Evolutionary conservation across 2,329 filamentous ascomycete genomes (phyloP), one percentile per base, ranked within the genome.

Genomic region (Lasiodiplodia gonubiensis): DNA sequence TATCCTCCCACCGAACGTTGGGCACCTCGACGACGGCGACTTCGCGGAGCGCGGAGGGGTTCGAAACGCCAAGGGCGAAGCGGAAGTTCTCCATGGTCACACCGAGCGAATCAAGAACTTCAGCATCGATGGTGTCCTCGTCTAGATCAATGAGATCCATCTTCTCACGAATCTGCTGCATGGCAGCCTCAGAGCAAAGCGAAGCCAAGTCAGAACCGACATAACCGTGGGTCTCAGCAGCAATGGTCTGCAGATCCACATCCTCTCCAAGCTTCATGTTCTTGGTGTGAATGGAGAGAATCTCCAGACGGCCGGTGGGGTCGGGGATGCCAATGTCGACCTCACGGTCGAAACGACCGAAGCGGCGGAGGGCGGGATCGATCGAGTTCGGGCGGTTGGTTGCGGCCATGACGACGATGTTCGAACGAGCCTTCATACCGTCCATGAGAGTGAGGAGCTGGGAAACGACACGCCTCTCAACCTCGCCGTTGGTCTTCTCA

Each of bases 71-170:
- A 61, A 99, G 91, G 69, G 95, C 94, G 76, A 97, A 99, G 75
- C 94, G 92, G 92, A 99, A 99, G 88, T 99, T 99, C 82, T 99
- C 95, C 93, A 98, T 98, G 70, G 95, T 99, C 59, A 99, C 95
- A 80, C 95, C 95, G 55, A 99, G 89, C 54, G 95, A 98, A 83
- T 99, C 95, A 66, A 99, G 88, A 64, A 99, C 95, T 84, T 99
- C 95, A 35, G 95, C 95, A 75, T 99, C 95, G 70, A 99, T 99
- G 70, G 95, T 99, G 78, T 99, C 95, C 84, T 99, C 95, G 72
- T 99, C 95, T 39, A 99, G 88, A 82, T 99, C 95, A 73, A 99
- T 99, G 71, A 99, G 88, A 79, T 99, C 95, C 95, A 99, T 99
- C 91, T 99, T 99, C 84, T 99, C 95, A 84, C 95, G 94, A 82